Percentiles rank a stretch among this genome's conserved stretches.
Conservation (phyloP, 2,329 filamentous ascomycete genomes). For the Ascochyta viciae-villosae region DNA sequence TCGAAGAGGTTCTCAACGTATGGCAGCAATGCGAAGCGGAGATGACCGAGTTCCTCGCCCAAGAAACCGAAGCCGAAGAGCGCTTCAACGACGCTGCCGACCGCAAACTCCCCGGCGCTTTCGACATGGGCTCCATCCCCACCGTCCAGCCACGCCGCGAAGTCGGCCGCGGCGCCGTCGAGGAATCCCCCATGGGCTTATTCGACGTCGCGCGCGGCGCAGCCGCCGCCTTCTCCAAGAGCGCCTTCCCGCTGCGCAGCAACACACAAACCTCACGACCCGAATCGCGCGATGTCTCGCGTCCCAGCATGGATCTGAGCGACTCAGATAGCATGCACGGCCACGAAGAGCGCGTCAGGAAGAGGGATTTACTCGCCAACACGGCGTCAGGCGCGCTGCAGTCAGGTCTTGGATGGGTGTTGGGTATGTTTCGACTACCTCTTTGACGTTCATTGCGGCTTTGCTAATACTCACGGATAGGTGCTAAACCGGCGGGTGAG, state of each 20-base stretch:
- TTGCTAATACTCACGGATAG: constrained; percentile 22
- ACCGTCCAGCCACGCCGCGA: constrained; percentile 51
- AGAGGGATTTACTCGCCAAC: constrained; percentile 74
- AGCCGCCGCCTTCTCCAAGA: constrained; percentile 56
- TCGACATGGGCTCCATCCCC: constrained; percentile 43
- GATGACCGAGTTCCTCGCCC: constrained; percentile 69
- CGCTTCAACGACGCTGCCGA: constrained; percentile 74
- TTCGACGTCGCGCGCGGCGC: constrained; percentile 61
- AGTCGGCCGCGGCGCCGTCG: constrained; percentile 51
- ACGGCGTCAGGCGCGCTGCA: constrained; percentile 69
- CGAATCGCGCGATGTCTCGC: constrained; percentile 17
- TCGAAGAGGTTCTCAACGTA: constrained; percentile 76
- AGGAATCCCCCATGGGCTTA: constrained; percentile 60
- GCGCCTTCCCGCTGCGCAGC: constrained; percentile 54
- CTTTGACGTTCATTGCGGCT: not conserved
- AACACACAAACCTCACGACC: constrained; percentile 16
- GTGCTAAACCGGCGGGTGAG: constrained; percentile 40
- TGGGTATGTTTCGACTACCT: constrained; percentile 53
- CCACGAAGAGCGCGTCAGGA: constrained; percentile 61
- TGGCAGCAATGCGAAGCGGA: constrained; percentile 83
- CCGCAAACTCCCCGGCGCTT: constrained; percentile 58
- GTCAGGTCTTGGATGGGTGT: constrained; percentile 69
- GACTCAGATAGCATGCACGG: constrained; percentile 42
- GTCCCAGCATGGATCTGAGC: constrained; percentile 43
- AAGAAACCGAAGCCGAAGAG: constrained; percentile 72